phyloP scores from a whole-genome alignment of 805 yeast species.

The Candida quercuum region DNA sequence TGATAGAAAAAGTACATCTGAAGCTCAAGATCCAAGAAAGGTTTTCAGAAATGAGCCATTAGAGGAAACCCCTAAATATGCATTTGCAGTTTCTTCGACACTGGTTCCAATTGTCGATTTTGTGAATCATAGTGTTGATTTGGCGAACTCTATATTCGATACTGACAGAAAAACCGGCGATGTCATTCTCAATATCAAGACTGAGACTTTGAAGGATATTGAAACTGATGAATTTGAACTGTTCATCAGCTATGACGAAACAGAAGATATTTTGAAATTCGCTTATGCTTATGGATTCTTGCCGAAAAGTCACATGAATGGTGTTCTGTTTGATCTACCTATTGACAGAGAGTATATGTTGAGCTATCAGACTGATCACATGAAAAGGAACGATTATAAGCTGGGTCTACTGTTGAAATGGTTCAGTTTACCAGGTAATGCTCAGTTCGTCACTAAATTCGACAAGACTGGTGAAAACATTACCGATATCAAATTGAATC shows the following conservation, averaged over 20 bases:
- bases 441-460: conserved; percentile 31
- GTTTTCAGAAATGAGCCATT: no score
- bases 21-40: no score
- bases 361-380: no score
- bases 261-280: conserved; percentile 37
- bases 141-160: conserved; percentile 54
- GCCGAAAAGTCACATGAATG: conserved; percentile 25
- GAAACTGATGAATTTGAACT: conserved; percentile 28
- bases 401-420: conserved; percentile 28
- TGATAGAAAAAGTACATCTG: conserved; percentile 3
- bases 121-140: conserved; percentile 50
- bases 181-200: conserved; percentile 31
- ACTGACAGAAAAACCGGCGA: conserved; percentile 42
- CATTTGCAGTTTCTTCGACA: conserved; percentile 44
- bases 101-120: conserved; percentile 65
- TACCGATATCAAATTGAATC: conserved; percentile 21
- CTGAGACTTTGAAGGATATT: conserved; percentile 4
- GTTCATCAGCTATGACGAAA: conserved; percentile 39
- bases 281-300: conserved; percentile 41
- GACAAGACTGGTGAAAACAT: conserved; percentile 9
- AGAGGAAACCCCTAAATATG: conserved; percentile 21
- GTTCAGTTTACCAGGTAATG: conserved; percentile 33
- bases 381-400: conserved; percentile 11
- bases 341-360: conserved; percentile 22
- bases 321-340: conserved; percentile 28